A percentile compares a stretch with the other conserved stretches of the same genome.
These are phyloP conservation scores for Rhinocladiella similis DNA, from an alignment of 2,329 filamentous ascomycete species.

Conservation along the genomic window DNA sequence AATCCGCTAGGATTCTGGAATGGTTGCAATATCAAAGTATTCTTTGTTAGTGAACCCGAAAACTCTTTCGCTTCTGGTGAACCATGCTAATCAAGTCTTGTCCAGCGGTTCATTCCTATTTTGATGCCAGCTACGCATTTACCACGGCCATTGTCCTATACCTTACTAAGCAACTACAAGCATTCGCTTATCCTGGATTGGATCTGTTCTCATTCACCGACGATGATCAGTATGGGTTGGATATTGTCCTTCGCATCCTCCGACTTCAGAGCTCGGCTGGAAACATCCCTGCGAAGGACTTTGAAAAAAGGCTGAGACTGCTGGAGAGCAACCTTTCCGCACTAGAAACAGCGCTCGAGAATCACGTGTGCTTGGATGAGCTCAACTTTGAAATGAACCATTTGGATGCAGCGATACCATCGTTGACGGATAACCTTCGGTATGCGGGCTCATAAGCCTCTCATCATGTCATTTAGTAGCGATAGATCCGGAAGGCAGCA, in stretches of 20 bases:
- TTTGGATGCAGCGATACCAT: no score
- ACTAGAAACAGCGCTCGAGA: constrained; percentile 4
- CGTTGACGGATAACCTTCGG: no score
- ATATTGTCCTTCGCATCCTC: constrained; percentile 2
- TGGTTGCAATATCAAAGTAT: constrained; percentile 15
- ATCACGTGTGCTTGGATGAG: constrained; percentile 7
- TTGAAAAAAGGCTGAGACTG: constrained; percentile 5
- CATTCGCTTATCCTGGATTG: neutral
- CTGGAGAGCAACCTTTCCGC: constrained; percentile 14
- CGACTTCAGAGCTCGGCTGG: constrained; percentile 7
- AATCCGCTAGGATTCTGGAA: constrained; percentile 10
- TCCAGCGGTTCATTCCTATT: constrained; percentile 16
- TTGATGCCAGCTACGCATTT: constrained; percentile 18
- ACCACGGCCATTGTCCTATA: constrained; percentile 14
- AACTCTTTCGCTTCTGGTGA: neutral
- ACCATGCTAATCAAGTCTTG: neutral
- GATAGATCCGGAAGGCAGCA: no score
- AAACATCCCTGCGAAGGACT: constrained; percentile 11
- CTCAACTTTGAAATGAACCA: constrained; percentile 1
- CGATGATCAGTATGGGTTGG: constrained; percentile 5
- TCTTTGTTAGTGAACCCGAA: constrained; percentile 6
- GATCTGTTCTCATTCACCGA: constrained; percentile 2
- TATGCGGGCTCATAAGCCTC: no score
- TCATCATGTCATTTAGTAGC: no score
- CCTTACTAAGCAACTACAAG: constrained; percentile 2